A percentile compares a stretch with the other conserved stretches of the same genome.
These are phyloP conservation scores for Ilyonectria sp. DNA, from an alignment of 2,329 filamentous ascomycete genomes.

Conservation along the genomic window DNA sequence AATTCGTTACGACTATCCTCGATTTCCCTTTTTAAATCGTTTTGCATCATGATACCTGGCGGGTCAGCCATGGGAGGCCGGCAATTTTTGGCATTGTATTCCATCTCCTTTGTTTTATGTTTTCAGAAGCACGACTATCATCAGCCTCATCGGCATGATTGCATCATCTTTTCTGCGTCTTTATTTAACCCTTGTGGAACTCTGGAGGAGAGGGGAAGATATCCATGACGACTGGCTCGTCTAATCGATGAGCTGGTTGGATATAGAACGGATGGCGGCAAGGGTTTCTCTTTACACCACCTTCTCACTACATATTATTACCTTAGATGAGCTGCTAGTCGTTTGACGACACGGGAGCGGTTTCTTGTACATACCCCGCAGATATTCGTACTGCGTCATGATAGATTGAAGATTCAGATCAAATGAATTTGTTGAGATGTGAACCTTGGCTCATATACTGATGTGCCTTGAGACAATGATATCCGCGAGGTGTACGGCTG, in stretches of 20 bases:
- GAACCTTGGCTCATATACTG: background rate
- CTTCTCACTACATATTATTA: conserved; percentile 7
- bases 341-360: conserved; percentile 20
- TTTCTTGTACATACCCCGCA: conserved; percentile 33
- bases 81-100: conserved; percentile 22
- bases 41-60: conserved; percentile 47
- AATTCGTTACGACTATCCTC: conserved; percentile 23
- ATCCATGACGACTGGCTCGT: conserved; percentile 10
- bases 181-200: conserved; percentile 6
- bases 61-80: conserved; percentile 37
- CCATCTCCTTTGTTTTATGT: conserved; percentile 24
- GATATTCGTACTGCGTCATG: conserved; percentile 34
- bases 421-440: conserved; percentile 18
- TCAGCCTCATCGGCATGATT: conserved; percentile 5
- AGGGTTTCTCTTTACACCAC: conserved; percentile 10
- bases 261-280: conserved; percentile 9
- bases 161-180: conserved; percentile 4
- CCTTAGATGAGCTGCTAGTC: conserved; percentile 10
- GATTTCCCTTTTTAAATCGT: conserved; percentile 20
- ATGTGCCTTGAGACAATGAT: background rate
- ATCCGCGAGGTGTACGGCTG: background rate
- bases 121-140: conserved; percentile 29
- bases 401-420: conserved; percentile 42
- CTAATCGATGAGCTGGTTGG: conserved; percentile 9
- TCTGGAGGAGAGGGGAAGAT: background rate